phyloP scores from a whole-genome alignment of 768 basidiomycete genomes.

The Kwoniella pini region DNA sequence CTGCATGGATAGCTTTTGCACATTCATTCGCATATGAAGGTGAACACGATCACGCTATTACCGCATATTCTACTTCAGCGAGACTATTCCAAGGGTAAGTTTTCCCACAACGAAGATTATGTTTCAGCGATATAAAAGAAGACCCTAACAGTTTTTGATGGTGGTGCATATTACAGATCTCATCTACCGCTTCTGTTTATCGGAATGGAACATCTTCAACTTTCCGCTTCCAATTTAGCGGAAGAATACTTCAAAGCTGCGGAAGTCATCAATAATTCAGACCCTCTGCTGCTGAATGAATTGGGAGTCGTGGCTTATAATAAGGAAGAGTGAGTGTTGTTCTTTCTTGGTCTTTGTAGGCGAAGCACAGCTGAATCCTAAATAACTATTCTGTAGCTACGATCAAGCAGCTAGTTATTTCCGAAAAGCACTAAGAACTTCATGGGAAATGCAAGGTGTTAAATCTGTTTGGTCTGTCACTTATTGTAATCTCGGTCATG shows the following conservation, averaged over 20 bases:
- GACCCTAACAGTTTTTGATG: too few species aligned
- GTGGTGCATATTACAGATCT: slow-evolving; percentile 62
- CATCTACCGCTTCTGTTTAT: slow-evolving; percentile 93
- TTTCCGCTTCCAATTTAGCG: slow-evolving; percentile 77
- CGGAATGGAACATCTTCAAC: slow-evolving; percentile 95
- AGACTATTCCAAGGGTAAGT: slow-evolving; percentile 87
- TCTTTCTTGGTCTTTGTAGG: background rate
- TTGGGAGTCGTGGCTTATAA: slow-evolving; percentile 89
- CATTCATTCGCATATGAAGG: slow-evolving; percentile 97
- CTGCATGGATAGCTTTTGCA: slow-evolving; percentile 96
- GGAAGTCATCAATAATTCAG: slow-evolving; percentile 72
- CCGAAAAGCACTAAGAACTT: slow-evolving; percentile 72
- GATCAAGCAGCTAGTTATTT: slow-evolving; percentile 71
- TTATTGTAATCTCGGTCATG: slow-evolving; percentile 89
- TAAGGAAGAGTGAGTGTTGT: slow-evolving; percentile 65
- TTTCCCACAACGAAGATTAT: too few species aligned
- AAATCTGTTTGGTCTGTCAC: slow-evolving; percentile 84
- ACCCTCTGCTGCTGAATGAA: slow-evolving; percentile 89
- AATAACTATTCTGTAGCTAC: slow-evolving; percentile 60
- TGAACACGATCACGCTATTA: slow-evolving; percentile 97
- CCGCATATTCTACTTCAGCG: slow-evolving; percentile 95
- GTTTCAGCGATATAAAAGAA: too few species aligned
- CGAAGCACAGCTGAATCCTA: background rate
- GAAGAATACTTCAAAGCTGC: slow-evolving; percentile 87
- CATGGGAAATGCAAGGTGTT: slow-evolving; percentile 79